Evolutionary conservation across 148 eudicot species (phyloP).

Genomic region (Cornus kousa): DNA sequence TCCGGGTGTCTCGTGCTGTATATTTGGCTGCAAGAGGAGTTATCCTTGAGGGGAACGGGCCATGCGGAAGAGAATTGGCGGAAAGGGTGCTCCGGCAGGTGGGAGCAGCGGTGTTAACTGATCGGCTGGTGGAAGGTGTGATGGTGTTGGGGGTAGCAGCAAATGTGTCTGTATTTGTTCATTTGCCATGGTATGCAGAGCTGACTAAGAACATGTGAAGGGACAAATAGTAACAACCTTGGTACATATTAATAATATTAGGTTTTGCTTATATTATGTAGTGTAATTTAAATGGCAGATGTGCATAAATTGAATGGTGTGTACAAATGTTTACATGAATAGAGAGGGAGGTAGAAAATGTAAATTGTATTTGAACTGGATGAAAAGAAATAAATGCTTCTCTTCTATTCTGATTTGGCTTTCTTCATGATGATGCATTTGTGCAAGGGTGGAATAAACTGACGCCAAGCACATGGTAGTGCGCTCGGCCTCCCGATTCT

Average conservation of each 20-base stretch:
- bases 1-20: conserved; percentile 42
- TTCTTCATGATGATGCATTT: no score
- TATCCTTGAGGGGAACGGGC: conserved; percentile 40
- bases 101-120: conserved; percentile 31
- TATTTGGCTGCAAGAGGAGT: conserved; percentile 50
- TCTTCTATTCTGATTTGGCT: neutral
- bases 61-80: conserved; percentile 32
- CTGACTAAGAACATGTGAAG: conserved; percentile 28
- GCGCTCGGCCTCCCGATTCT: no score
- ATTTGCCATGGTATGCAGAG: conserved; percentile 41
- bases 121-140: conserved; percentile 28
- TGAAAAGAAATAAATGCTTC: neutral
- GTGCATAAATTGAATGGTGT: neutral
- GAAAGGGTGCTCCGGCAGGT: conserved; percentile 37
- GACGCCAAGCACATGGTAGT: no score
- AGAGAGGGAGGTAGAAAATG: neutral
- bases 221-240: neutral
- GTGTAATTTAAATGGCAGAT: neutral
- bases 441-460: no score
- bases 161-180: conserved; percentile 37
- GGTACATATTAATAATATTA: neutral
- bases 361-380: neutral
- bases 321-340: neutral
- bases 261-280: neutral
- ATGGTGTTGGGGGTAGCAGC: conserved; percentile 30